A percentile compares a stretch with the other conserved stretches of the same genome.
Conservation (phyloP, 2,329 filamentous ascomycete species). For the Leptosphaerulina australis region DNA sequence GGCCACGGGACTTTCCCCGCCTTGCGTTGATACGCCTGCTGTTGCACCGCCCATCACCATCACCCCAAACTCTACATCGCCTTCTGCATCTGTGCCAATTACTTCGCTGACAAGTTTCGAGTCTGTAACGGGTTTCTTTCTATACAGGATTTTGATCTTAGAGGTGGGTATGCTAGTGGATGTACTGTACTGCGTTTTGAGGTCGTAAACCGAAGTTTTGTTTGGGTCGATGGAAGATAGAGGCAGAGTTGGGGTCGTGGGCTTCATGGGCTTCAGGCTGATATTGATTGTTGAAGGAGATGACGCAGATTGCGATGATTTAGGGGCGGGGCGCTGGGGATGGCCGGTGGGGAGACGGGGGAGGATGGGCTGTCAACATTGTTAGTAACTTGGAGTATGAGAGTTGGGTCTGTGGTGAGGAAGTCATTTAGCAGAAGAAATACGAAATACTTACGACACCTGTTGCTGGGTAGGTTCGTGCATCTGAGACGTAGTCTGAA, state of each 20-base stretch:
- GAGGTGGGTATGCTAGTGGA: constrained; percentile 64
- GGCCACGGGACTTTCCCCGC: constrained; percentile 52
- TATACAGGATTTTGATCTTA: constrained; percentile 84
- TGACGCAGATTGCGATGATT: constrained; percentile 54
- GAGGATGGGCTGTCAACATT: constrained; percentile 66
- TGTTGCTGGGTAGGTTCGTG: constrained; percentile 75
- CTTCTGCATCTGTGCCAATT: constrained; percentile 60
- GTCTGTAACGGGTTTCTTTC: constrained; percentile 84
- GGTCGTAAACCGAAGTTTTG: constrained; percentile 75
- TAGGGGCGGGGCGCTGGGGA: constrained; percentile 54
- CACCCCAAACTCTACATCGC: constrained; percentile 74
- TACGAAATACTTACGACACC: constrained; percentile 67
- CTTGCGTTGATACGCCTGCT: constrained; percentile 33
- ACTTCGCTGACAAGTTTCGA: constrained; percentile 79
- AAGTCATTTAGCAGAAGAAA: constrained; percentile 34
- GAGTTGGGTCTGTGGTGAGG: constrained; percentile 28
- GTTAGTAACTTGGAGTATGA: too few species aligned
- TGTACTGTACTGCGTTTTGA: constrained; percentile 72
- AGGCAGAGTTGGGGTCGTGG: constrained; percentile 65
- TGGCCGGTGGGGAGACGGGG: constrained; percentile 66
- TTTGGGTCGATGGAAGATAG: constrained; percentile 65
- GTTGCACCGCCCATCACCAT: constrained; percentile 78
- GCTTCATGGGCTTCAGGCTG: constrained; percentile 74
- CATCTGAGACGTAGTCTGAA: constrained; percentile 89
- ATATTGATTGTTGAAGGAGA: constrained; percentile 35